Base-by-base conservation (phyloP, 192 early-diverging fungal genomes). In the Coemansia guatemalensis region DNA sequence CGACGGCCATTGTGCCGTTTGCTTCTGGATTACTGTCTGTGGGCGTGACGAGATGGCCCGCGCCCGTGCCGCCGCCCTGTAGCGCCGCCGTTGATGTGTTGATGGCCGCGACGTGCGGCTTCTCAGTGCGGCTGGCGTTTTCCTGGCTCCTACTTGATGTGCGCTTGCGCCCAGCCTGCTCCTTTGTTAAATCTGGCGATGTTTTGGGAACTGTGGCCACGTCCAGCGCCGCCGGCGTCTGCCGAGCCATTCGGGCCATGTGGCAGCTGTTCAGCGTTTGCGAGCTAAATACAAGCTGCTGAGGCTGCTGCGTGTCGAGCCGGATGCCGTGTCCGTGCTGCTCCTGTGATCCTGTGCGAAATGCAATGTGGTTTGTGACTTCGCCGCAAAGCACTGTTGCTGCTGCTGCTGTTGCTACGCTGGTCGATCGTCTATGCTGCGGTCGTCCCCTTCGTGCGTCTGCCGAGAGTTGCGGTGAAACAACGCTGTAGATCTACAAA, bases 21-120 rank as follows among this genome's bases (percentile, higher is more conserved):
- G 59, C 32, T 23, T 59, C 60, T 25, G 60, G 48, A 49, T 58
- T 73, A 61, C 64, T 73, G 64, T 73, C 71, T 29, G 71, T 58
- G 1, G 70, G 70, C 3, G 70, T 73, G 32, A 58, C 64, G 20
- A 66, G 35, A 23, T 52, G 55, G 35, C 53, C 58, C 11, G 48
- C 23, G 26, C 3, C 58, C 7, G 59, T 14, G 17, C 8, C 9
- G 9, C 44, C 62, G 32, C 53, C 69, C 29, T 65, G 56, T 48
- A 48, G 35, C 12, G 22, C 27, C 21, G 62, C 57, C 22, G 62
- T 8, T 24, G 53, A 63, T 25, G 53, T 62, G 48, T 51, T 32
- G 8, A 44, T 44, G 12, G 39, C 39, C 39, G 17, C 39, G 39
- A 50, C 48, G 7, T 47, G 59, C 48, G n/a, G 21, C 39, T 4